Conservation (phyloP, 148 eudicot species). For the Rhododendron vialii region DNA sequence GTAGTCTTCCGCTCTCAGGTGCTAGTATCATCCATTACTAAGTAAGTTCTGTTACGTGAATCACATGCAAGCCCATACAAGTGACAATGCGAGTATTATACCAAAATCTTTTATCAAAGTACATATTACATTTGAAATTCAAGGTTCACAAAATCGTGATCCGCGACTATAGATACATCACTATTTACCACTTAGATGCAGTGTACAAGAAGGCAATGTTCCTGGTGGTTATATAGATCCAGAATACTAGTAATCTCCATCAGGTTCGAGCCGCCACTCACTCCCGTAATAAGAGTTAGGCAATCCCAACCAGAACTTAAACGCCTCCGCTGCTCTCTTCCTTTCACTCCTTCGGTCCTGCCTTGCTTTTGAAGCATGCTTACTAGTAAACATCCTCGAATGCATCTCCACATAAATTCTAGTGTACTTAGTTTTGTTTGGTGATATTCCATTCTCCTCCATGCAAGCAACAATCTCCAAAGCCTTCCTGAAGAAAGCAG, state of each 20-base stretch:
- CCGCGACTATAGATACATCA: not conserved
- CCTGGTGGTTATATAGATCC: conserved; percentile 11
- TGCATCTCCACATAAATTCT: conserved; percentile 98
- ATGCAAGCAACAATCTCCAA: conserved; percentile 96
- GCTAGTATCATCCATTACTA: not conserved
- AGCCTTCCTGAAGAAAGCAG: conserved; percentile 91
- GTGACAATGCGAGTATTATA: not conserved
- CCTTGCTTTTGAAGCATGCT: conserved; percentile 90
- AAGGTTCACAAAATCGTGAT: not conserved
- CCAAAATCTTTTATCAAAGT: not conserved
- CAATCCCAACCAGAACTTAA: conserved; percentile 94
- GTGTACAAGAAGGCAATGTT: not conserved
- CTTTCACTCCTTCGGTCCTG: conserved; percentile 77
- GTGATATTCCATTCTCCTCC: conserved; percentile 86
- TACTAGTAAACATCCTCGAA: conserved; percentile 95
- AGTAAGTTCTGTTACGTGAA: not conserved
- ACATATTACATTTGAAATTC: conserved; percentile 1
- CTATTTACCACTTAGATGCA: not conserved
- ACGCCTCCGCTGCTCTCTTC: conserved; percentile 96
- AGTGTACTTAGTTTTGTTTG: conserved; percentile 78
- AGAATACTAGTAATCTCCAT: conserved; percentile 34
- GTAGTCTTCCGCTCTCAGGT: not conserved
- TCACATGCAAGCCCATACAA: not conserved
- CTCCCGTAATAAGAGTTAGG: conserved; percentile 82
- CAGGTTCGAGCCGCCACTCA: conserved; percentile 70